Evolutionary conservation across 1,284 basidiomycete genomes (phyloP), one percentile per base, ranked within the genome.

Genomic region (Cryptococcus depauperatus): DNA sequence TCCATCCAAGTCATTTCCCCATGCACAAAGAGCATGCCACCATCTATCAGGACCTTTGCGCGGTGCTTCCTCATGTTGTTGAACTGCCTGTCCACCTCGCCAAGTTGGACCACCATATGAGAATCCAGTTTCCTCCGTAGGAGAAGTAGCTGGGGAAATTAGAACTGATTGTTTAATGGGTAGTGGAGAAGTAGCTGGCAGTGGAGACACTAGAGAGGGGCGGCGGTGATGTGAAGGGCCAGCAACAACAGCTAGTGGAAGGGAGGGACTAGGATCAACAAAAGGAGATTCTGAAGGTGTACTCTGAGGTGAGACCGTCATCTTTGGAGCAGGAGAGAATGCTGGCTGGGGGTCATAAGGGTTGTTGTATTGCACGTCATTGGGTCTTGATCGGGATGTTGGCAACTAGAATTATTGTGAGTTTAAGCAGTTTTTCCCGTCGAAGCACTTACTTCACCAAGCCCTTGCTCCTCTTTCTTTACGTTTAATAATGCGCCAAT

Each of bases 1-100:
- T 30, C 61, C 63, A 41, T 68, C 65, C 28, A 68, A 48, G 35
- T 68, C 66, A 13, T 52, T 38, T 5, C 66, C 66, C 66, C 66
- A 68, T 5, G 64, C 59, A 37, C 66, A 68, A 7, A 68, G 44
- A 28, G 64, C 57, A 46, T 66, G 59, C 66, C 66, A 68, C 66
- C 66, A 68, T 40, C 54, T 56, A 27, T 68, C 66, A n/a, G 49
- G 49, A 21, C 41, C 43, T 11, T 44, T 29, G 13, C 46, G 47
- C 11, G 41, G 42, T 13, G 41, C 44, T 13, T 35, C 41, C 14
- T 45, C 50, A 16, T 48, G 41, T 33, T 35, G 26, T 25, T 38
- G 38, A 13, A 37, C 37, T 6, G 46, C 55, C 11, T 48, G 55
- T 21, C 62, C 59, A 4, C 60, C 60, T 10, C 60, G 45, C 63